Base-by-base conservation (phyloP, 768 basidiomycete genomes). In the Kwoniella shandongensis region DNA sequence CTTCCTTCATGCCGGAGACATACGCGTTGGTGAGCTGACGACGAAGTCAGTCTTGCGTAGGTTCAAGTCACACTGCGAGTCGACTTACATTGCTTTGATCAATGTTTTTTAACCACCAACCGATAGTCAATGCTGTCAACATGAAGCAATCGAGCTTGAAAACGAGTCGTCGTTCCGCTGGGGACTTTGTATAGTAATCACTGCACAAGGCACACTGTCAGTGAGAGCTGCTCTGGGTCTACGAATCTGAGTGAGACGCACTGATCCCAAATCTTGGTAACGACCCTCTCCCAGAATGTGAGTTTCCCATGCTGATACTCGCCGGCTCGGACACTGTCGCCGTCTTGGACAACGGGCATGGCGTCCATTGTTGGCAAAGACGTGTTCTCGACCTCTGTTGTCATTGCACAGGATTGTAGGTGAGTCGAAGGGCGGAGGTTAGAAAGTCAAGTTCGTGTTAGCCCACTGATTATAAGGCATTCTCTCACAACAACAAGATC, bases 1-100 rank as follows among this genome's bases (percentile, higher is more conserved):
- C 65, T 32, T 66, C 68, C 30, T 65, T 59, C 62, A 70, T 63
- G 13, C 69, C 69, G 6, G 57, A 55, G 0, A 59, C 65, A 44
- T 65, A 65, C 11, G 63, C 63, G 26, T 62, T 59, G 8, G 51
- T 29, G 35, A 57, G 41, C 45, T 59, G 1, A 36, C 54, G 23
- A 26, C 32, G 13, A 8, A 18, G 22, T n/a, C 6, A 27, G 35
- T 23, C 3, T 15, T 2, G 15, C 17, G 4, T 7, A 11, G 13
- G 15, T 15, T 15, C 3, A 1, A 41, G 17, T 23, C 2, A 11
- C 5, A 18, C 27, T 41, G 18, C 38, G n/a, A 32, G 22, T 3
- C n/a, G 1, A 18, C 52, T 44, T 26, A 56, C 54, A 20, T 66
- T 66, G 40, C 49, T 57, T 27, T 66, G 65, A 46, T 60, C 58